Evolutionary conservation across 179 eudicot species (phyloP).

Genomic region (Spergularia azorica): DNA sequence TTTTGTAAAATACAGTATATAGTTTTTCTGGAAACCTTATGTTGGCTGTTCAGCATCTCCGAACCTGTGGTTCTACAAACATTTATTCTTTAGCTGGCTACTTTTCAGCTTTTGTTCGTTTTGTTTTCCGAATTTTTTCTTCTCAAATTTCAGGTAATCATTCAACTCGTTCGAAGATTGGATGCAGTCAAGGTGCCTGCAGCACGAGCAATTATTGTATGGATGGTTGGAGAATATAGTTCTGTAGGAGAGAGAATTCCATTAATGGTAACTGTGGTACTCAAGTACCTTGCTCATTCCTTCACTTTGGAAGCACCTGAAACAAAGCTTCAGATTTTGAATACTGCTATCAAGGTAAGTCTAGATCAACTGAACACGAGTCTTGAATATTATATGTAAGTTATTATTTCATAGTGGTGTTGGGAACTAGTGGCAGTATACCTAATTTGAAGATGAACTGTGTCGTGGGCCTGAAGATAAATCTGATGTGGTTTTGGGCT

Average conservation of each 20-base stretch:
- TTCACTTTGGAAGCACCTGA: constrained; percentile 77
- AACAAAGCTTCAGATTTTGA: constrained; percentile 87
- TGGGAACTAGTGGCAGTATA: not conserved
- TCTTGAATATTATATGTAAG: no score
- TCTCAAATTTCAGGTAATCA: constrained; percentile 60
- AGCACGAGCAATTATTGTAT: constrained; percentile 78
- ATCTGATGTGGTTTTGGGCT: not conserved
- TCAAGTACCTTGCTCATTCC: constrained; percentile 72
- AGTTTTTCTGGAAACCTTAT: not conserved
- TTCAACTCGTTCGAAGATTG: constrained; percentile 73
- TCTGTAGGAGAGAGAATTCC: constrained; percentile 65
- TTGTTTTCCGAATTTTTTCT: constrained; percentile 19
- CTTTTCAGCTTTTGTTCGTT: constrained; percentile 11
- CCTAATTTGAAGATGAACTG: not conserved
- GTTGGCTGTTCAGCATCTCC: not conserved
- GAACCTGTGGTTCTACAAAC: not conserved
- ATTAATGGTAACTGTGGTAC: constrained; percentile 57
- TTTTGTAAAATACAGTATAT: not conserved
- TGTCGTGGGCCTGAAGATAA: not conserved
- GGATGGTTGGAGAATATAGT: constrained; percentile 92
- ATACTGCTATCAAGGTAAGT: constrained; percentile 77
- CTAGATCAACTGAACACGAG: not conserved
- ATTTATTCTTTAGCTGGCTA: constrained; percentile 11
- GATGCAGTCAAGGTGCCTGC: constrained; percentile 80
- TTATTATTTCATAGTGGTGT: not conserved